Evolutionary conservation across 1,284 basidiomycete genomes (phyloP), one percentile per base, ranked within the genome.

Genomic region (Ustilago vetiveriae): DNA sequence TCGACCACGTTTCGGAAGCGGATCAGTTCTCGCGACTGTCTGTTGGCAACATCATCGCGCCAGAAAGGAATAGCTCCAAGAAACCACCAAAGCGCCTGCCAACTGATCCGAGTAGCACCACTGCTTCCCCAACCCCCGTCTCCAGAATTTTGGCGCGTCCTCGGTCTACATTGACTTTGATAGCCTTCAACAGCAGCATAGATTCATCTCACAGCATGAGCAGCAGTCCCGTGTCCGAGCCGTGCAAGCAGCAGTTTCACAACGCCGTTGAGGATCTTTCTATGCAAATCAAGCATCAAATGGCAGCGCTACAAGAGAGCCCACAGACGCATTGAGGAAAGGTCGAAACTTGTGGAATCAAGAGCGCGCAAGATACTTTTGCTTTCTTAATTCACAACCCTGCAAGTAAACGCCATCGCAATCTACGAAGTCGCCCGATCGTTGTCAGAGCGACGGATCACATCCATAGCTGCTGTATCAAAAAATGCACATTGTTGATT

Each of bases 21-120:
- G 40, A 39, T 13, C 65, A 62, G 39, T 62, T 52, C 14, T 39
- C 41, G 13, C 47, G 54, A 3, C 35, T 68, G 9, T 68, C 58
- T 0, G 65, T 68, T 3, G 65, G 65, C 40, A 68, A 68, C 35
- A 59, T 68, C 42, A 63, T 68, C 22, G 65, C 65, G n/a, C 65
- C 65, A 6, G 54, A 68, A 22, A 53, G 65, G 17, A 30, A 13
- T 3, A 57, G 58, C 42, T 68, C 65, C 4, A 62, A 63, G 42
- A 68, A 68, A 35, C 50, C 55, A 8, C 51, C 52, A 7, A 63
- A 63, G 32, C 42, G 54, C 0, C 42, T 54, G 6, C 47, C 65
- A 0, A 54, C 50, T 0, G 54, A 68, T 48, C 54, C 57, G 16
- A n/a, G 35, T n/a, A 67, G 51, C 24, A 58, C 44, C 0, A 63